phyloP scores from a whole-genome alignment of 73 alveolate genomes.

The Tetrahymena thermophila region DNA sequence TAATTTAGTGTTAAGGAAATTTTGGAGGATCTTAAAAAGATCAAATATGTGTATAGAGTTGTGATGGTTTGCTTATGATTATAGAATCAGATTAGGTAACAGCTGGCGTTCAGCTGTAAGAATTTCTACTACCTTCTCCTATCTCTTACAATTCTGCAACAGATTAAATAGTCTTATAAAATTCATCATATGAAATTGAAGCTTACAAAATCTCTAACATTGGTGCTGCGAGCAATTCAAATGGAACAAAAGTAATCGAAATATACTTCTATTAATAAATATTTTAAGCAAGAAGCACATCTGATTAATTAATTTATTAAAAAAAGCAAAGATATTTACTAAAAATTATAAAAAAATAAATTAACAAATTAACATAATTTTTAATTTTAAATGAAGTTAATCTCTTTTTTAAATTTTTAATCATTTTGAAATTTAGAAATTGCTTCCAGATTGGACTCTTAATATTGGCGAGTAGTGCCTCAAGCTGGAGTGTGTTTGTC shows the following conservation, averaged over 20 bases:
- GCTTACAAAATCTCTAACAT: constrained; percentile 25
- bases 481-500: constrained; percentile 1
- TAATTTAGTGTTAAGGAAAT: constrained; percentile 8
- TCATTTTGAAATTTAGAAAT: background rate
- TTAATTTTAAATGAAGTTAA: too few relatives aligned
- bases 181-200: constrained; percentile 33
- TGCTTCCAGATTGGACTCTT: constrained; percentile 29
- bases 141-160: background rate
- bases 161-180: constrained; percentile 20
- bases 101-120: constrained; percentile 1
- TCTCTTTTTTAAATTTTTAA: background rate
- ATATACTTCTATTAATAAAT: background rate
- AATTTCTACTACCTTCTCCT: constrained; percentile 37
- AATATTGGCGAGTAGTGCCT: constrained; percentile 36
- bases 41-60: constrained; percentile 24
- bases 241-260: constrained; percentile 7
- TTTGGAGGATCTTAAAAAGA: constrained; percentile 31
- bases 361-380: background rate
- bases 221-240: background rate
- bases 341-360: background rate
- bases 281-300: too few relatives aligned
- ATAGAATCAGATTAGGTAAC: constrained; percentile 19
- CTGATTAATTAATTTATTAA: too few relatives aligned
- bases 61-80: constrained; percentile 38
- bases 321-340: background rate